phyloP scores from a whole-genome alignment of 805 yeast species.

The Ogataea saltuana region DNA sequence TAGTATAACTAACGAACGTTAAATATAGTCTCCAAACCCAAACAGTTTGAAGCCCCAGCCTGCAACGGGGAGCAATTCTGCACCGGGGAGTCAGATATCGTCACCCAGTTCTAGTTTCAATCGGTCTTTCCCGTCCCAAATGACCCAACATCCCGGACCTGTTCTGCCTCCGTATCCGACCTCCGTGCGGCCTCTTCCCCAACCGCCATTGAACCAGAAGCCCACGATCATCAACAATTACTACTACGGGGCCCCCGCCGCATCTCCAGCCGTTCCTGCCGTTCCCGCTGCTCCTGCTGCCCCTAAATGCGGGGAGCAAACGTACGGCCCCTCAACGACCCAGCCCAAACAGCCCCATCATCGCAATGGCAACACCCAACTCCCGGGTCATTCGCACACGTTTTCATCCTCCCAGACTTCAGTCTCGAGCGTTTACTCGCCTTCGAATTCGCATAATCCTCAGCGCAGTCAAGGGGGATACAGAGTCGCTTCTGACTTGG shows the following conservation, averaged over 20 bases:
- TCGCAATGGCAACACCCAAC: not conserved
- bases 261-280: constrained; percentile 10
- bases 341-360: constrained; percentile 4
- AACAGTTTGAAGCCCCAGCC: constrained; percentile 24
- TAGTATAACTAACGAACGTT: not conserved
- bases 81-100: constrained; percentile 6
- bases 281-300: constrained; percentile 17
- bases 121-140: constrained; percentile 3
- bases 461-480: not conserved
- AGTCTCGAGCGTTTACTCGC: not conserved
- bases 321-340: no score
- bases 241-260: constrained; percentile 17
- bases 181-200: constrained; percentile 20
- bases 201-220: constrained; percentile 17
- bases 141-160: constrained; percentile 16
- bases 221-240: constrained; percentile 24
- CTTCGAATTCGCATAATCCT: not conserved
- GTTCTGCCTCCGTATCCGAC: constrained; percentile 15
- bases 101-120: constrained; percentile 19
- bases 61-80: constrained; percentile 20
- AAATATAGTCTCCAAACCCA: constrained; percentile 23
- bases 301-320: no score
- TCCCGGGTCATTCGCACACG: not conserved
- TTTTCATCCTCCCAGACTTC: not conserved
- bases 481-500: not conserved